A percentile compares a stretch with the other conserved stretches of the same genome.
Conservation (phyloP, 345 rosid species). For the Gossypium turneri region DNA sequence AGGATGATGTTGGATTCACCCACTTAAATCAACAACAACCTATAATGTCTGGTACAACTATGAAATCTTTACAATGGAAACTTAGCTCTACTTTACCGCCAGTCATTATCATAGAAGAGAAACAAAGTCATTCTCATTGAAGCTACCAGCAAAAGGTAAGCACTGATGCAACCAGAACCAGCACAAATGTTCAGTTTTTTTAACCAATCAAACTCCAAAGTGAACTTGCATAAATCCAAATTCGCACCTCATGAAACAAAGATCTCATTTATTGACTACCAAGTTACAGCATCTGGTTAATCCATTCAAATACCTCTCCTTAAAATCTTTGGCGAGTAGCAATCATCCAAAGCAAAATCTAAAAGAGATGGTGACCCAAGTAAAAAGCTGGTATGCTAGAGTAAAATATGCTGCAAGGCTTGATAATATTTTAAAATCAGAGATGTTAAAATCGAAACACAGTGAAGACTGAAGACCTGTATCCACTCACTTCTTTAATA, state of each 20-base stretch:
- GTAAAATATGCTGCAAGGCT: neutral
- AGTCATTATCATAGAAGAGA: neutral
- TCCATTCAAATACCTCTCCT: neutral
- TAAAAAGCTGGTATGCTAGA: neutral
- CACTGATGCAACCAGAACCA: neutral
- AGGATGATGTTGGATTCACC: neutral
- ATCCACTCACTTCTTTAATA: slow-evolving; percentile 29
- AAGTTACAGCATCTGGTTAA: neutral
- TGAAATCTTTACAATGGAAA: slow-evolving; percentile 1
- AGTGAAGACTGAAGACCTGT: slow-evolving; percentile 1
- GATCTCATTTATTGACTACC: neutral
- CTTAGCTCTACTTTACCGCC: neutral
- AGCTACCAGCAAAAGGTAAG: neutral
- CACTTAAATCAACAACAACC: neutral
- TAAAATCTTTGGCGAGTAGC: neutral
- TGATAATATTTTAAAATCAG: neutral
- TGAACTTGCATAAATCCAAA: neutral
- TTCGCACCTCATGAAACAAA: neutral
- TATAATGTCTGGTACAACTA: neutral
- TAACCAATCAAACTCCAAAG: slow-evolving; percentile 9
- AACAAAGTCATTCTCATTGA: neutral
- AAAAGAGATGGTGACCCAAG: neutral
- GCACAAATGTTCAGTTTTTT: neutral
- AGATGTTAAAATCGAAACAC: neutral
- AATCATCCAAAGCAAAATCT: neutral